Conservation (phyloP, 2,329 filamentous ascomycete species). For the Ceratocystis cubensis region DNA sequence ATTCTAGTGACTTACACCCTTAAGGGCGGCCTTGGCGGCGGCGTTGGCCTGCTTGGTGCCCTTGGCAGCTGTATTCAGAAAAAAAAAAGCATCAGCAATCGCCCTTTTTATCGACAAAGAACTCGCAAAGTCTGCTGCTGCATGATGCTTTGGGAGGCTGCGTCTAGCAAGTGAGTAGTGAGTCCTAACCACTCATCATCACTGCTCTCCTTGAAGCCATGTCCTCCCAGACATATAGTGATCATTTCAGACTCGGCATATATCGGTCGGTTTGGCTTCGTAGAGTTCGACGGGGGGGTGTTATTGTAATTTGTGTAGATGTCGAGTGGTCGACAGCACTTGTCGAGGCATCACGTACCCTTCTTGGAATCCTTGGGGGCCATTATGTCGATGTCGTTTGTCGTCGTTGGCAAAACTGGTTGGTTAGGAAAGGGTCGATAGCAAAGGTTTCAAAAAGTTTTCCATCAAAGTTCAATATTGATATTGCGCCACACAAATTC, state of each 20-base stretch:
- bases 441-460: constrained; percentile 8
- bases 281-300: constrained; percentile 10
- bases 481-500: constrained; percentile 10
- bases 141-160: constrained; percentile 38
- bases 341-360: constrained; percentile 33
- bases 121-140: constrained; percentile 68
- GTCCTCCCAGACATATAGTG: constrained; percentile 1
- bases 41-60: constrained; percentile 76
- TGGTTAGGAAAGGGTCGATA: constrained; percentile 13
- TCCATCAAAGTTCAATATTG: constrained; percentile 13
- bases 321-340: constrained; percentile 10
- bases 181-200: constrained; percentile 6
- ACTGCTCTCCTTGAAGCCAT: constrained; percentile 2
- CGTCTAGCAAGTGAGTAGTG: constrained; percentile 2
- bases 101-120: constrained; percentile 43
- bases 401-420: constrained; percentile 21
- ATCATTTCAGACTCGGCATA: constrained; percentile 22
- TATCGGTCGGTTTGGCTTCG: constrained; percentile 19
- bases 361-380: constrained; percentile 35
- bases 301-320: background rate
- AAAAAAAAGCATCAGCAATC: constrained; percentile 53
- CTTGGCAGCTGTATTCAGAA: constrained; percentile 42
- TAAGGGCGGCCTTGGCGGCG: constrained; percentile 91
- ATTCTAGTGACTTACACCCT: constrained; percentile 60
- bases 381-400: constrained; percentile 28